These are phyloP conservation scores for Pavlovales sp. DNA, from an alignment of 208 protist species.

Conservation along the genomic window DNA sequence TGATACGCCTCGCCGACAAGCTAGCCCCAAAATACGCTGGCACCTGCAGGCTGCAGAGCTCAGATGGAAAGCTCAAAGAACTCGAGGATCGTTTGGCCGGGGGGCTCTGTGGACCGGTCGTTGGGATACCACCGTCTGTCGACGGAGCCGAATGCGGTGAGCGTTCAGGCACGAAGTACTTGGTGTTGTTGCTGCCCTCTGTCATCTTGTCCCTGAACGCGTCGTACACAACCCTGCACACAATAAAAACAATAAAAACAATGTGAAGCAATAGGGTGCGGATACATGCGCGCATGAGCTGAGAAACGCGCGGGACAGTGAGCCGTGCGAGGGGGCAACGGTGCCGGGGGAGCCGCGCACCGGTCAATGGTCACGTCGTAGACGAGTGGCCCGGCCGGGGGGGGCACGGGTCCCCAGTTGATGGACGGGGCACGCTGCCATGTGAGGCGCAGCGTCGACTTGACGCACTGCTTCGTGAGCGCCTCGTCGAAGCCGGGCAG, in stretches of 20 bases:
- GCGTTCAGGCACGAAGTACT: neutral
- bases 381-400: neutral
- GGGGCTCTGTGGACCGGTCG: no score
- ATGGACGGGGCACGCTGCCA: neutral
- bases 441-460: neutral
- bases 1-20: no score
- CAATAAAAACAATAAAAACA: neutral
- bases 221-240: neutral
- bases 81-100: no score
- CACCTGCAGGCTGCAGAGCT: no score
- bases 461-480: neutral
- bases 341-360: neutral
- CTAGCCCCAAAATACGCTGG: no score
- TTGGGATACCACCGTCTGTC: neutral
- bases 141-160: neutral
- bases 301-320: no score
- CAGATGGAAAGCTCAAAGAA: no score
- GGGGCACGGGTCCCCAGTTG: neutral
- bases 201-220: conserved; percentile 24
- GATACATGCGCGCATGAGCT: neutral
- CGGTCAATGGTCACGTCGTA: neutral
- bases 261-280: no score
- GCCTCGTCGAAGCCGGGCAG: conserved; percentile 16
- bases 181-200: neutral
- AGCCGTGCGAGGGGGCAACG: no score